Conservation (phyloP, 352 stramenopile species). For the Pythium plurisporium region DNA sequence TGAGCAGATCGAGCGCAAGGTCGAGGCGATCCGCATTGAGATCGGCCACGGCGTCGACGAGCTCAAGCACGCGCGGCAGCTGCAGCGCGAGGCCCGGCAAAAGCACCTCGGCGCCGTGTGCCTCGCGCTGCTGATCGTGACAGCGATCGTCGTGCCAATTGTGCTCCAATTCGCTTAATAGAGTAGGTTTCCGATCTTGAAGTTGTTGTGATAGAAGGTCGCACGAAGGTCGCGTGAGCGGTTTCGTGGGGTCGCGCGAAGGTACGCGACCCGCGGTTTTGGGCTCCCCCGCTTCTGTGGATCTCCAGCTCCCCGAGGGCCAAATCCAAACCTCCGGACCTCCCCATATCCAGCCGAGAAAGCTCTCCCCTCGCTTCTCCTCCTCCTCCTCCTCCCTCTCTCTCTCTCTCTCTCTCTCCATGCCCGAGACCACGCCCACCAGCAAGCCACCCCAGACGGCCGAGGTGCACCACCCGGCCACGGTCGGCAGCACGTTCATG, state of each 20-base stretch:
- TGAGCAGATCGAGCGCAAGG: constrained; percentile 67
- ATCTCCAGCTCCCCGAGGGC: background rate
- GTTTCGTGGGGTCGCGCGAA: constrained; percentile 11
- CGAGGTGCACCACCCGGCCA: constrained; percentile 49
- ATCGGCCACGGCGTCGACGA: constrained; percentile 73
- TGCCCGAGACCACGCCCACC: constrained; percentile 44
- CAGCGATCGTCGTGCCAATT: constrained; percentile 48
- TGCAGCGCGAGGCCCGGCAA: constrained; percentile 58
- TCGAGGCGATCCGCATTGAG: constrained; percentile 65
- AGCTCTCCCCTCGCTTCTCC: background rate
- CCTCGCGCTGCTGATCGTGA: constrained; percentile 31
- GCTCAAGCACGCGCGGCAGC: constrained; percentile 48
- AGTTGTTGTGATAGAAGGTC: constrained; percentile 14
- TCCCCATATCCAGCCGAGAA: too few species aligned
- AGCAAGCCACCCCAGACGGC: constrained; percentile 1
- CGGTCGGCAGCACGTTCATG: constrained; percentile 85
- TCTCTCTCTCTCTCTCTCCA: constrained; percentile 5
- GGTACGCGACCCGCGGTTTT: too few species aligned
- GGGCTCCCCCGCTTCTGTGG: constrained; percentile 21
- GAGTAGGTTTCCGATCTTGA: constrained; percentile 7
- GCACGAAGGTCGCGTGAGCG: constrained; percentile 1
- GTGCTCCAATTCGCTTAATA: constrained; percentile 34
- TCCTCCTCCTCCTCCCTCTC: constrained; percentile 3
- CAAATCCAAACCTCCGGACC: background rate
- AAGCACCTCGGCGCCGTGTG: constrained; percentile 53